These are phyloP conservation scores for Metschnikowia matae DNA, from an alignment of 805 yeast genomes.

Conservation along the genomic window DNA sequence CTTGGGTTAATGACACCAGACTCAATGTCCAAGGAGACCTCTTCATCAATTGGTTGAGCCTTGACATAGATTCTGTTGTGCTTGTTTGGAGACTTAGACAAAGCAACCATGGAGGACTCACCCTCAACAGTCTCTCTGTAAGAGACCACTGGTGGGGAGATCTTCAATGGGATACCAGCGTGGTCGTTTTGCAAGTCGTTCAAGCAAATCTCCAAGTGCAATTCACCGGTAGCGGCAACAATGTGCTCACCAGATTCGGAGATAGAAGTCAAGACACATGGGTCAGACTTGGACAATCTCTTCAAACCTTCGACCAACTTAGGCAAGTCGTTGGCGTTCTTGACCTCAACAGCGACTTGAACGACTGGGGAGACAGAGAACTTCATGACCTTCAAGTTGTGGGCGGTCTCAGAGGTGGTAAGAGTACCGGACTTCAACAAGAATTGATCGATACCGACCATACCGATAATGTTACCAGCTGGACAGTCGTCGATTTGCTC, in stretches of 20 bases:
- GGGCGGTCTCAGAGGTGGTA: constrained; percentile 96
- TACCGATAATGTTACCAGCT: constrained; percentile 99
- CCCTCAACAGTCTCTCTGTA: constrained; percentile 97
- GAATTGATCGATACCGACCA: constrained; percentile 99
- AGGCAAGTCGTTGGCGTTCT: constrained; percentile 99
- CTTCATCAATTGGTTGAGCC: constrained; percentile 96
- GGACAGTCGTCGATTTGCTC: constrained; percentile 99
- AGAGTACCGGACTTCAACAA: constrained; percentile 98
- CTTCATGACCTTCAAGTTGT: constrained; percentile 99
- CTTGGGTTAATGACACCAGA: constrained; percentile 86
- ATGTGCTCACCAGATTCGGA: constrained; percentile 97
- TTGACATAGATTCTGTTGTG: constrained; percentile 99
- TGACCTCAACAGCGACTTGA: constrained; percentile 98
- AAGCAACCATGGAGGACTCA: constrained; percentile 92
- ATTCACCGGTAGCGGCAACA: constrained; percentile 99
- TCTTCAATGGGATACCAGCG: constrained; percentile 98
- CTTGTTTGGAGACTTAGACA: constrained; percentile 99
- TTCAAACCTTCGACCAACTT: constrained; percentile 99
- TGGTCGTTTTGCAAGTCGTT: constrained; percentile 95
- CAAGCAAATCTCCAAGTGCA: constrained; percentile 97
- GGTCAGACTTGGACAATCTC: constrained; percentile 99
- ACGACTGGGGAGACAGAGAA: constrained; percentile 99
- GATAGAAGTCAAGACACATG: constrained; percentile 90
- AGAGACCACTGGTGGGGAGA: constrained; percentile 96
- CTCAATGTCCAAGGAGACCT: constrained; percentile 89